Evolutionary conservation across 1,284 basidiomycete genomes (phyloP), one percentile per base, ranked within the genome.

Genomic region (Cutaneotrichosporon sp.): DNA sequence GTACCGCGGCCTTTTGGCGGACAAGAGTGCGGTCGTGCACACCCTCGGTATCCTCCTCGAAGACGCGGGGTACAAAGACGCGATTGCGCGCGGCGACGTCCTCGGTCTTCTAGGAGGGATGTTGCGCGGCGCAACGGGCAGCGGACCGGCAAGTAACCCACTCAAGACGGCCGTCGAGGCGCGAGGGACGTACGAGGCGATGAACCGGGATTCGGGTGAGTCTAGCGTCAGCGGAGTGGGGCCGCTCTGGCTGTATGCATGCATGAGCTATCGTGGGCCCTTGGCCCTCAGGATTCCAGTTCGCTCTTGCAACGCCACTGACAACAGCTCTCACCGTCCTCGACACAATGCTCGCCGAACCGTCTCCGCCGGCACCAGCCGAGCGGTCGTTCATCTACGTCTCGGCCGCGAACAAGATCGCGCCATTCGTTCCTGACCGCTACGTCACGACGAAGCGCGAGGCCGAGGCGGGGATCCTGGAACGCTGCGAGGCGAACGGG

Each of bases 31-130:
- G 4, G 90, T 97, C 30, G 92, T 98, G 42, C 93, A 97, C 76
- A 96, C 97, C 1, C 85, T 98, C n/a, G 96, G 96, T 50, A 92
- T 90, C 47, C 86, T 99, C 57, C 83, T 98, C 56, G 92, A 97
- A 78, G 86, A 88, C 71, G 83, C 83, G 6, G 84, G 83, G 50
- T 99, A 99, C 84, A 99, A 99, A 80, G 75, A 82, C 36, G 85
- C 87, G 32, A 71, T 94, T 53, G 82, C 83, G 68, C 82, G 83
- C 21, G 86, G 86, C 7, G 83, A 90, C 70, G 63, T 89, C 30
- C 71, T 84, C 13, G 85, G 85, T 5, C 76, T 92, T 34, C 67
- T 86, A 46, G 80, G 83, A 56, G 84, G 62, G 72, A 73, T 69
- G 74, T 64, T 80, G 11, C 69, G 74, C 0, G 80, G 83, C 77